These are phyloP conservation scores for Myotisia sp. DNA, from an alignment of 2,329 filamentous ascomycete species.

Conservation along the genomic window DNA sequence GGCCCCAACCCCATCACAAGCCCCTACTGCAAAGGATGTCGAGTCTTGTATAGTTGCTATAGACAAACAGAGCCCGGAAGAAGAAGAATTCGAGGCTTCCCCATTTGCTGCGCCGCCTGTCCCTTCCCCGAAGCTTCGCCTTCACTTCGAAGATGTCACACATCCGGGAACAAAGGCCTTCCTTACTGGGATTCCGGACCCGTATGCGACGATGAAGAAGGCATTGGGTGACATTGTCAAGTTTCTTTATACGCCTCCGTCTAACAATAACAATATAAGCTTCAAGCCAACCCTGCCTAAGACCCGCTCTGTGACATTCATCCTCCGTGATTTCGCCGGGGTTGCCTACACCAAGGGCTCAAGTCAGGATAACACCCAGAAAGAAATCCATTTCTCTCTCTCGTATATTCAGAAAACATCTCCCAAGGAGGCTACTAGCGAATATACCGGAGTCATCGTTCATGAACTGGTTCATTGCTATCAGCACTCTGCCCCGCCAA, in stretches of 20 bases:
- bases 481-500: constrained; percentile 55
- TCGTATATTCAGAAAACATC: constrained; percentile 46
- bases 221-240: constrained; percentile 55
- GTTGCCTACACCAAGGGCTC: constrained; percentile 79
- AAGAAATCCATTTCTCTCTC: constrained; percentile 80
- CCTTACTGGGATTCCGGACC: constrained; percentile 49
- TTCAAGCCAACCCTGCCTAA: constrained; percentile 35
- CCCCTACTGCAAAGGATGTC: too few species aligned
- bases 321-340: constrained; percentile 64
- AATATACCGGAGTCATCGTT: constrained; percentile 70
- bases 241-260: constrained; percentile 49
- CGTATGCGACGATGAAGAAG: constrained; percentile 42
- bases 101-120: constrained; percentile 3
- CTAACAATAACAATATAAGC: constrained; percentile 13
- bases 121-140: constrained; percentile 24
- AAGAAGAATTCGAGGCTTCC: background rate
- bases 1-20: too few species aligned
- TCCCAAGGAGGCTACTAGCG: constrained; percentile 28
- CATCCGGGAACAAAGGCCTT: constrained; percentile 49
- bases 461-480: constrained; percentile 95
- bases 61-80: too few species aligned
- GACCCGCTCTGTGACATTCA: constrained; percentile 74
- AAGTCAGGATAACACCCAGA: constrained; percentile 70
- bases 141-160: constrained; percentile 21
- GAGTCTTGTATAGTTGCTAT: too few species aligned